phyloP scores from a whole-genome alignment of 139 green algal species.

The Marvania coccoides region DNA sequence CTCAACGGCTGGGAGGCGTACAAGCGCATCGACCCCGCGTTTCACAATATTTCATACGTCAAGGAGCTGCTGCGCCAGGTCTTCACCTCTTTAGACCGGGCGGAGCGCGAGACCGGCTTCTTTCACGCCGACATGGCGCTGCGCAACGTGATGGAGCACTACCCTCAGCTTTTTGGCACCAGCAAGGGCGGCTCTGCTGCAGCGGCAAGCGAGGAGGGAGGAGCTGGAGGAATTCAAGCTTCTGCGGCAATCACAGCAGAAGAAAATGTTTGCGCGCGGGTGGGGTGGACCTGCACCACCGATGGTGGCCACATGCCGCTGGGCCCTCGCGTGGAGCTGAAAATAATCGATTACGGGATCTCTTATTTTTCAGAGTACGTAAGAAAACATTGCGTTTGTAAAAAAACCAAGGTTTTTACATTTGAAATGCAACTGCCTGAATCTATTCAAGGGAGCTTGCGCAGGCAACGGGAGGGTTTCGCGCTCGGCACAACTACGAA shows the following conservation, averaged over 20 bases:
- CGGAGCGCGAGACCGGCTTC: constrained; percentile 33
- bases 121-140: constrained; percentile 32
- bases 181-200: neutral
- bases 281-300: constrained; percentile 9
- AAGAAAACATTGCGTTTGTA: too few species aligned
- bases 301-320: constrained; percentile 17
- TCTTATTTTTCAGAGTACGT: neutral
- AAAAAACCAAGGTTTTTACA: too few species aligned
- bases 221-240: too few species aligned
- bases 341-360: constrained; percentile 20
- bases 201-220: neutral
- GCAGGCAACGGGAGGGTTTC: constrained; percentile 1
- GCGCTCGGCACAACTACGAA: neutral
- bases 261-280: too few species aligned
- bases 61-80: constrained; percentile 34
- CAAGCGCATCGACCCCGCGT: constrained; percentile 19
- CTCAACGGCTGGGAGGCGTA: constrained; percentile 18
- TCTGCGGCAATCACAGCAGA: too few species aligned
- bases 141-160: constrained; percentile 31
- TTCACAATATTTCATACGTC: constrained; percentile 35
- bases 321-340: constrained; percentile 17
- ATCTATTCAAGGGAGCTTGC: too few species aligned
- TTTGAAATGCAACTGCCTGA: too few species aligned
- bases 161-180: neutral
- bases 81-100: constrained; percentile 27